Evolutionary conservation across 2,329 filamentous ascomycete species (phyloP), one percentile per base, ranked within the genome.

Genomic region (Magnaporthiopsis rhizophila): DNA sequence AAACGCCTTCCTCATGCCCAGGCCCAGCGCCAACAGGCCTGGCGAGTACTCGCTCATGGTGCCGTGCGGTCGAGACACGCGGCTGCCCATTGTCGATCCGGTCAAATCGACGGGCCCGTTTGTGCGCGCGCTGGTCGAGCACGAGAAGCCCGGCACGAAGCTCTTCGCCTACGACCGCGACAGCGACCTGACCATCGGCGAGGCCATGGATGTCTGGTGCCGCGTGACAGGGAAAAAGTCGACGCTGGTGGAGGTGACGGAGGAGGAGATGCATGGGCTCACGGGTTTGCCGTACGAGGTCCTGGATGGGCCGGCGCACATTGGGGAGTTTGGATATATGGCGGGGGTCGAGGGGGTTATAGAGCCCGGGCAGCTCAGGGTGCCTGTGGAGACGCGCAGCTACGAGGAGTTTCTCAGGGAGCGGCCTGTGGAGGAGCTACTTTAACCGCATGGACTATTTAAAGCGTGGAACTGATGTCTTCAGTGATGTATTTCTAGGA

Each of bases 151-250:
- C 0, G 74, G 76, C 0, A 77, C 71, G 1, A 80, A 77, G 34
- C 69, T 83, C 1, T 68, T 81, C 1, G 81, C 79, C 0, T 81
- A 79, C 64, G 45, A 53, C 45, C 5, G 21, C 0, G 76, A 81
- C 61, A 75, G 72, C 60, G 72, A 75, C 60, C 61, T 78, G 11
- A 74, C 69, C 0, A 64, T 78, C 0, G 67, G 65, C 0, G 72
- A 81, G 50, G 67, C 72, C 1, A 64, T 75, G 1, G 70, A 75
- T 0, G 61, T 69, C 0, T 82, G 78, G 76, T 69, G 69, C 2
- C 71, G 66, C 45, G 72, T 72, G 8, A 77, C 75, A 0, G 78
- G 77, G 0, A 73, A 77, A 30, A 65, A 74, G n/a, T 76, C 73
- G 0, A 67, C 67, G 1, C 70, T 75, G 18, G 65, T 75, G 2